Evolutionary conservation across 225 moss, liverwort and hornwort genomes (phyloP).

Genomic region (Physcomitrium patens): DNA sequence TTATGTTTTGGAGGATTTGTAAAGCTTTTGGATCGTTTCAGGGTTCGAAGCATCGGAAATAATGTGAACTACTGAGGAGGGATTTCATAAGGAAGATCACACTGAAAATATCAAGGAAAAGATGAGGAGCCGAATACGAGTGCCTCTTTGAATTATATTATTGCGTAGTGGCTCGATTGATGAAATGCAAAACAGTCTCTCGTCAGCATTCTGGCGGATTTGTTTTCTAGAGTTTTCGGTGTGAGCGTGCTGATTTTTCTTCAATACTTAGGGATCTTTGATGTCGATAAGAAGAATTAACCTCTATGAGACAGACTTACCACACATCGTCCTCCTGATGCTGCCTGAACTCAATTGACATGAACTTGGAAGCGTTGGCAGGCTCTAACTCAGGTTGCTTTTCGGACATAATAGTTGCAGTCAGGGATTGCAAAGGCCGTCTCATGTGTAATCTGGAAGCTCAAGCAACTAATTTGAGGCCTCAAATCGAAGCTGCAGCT

Average conservation of each 20-base stretch:
- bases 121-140: no score
- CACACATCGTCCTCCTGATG: conserved; percentile 10
- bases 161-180: no score
- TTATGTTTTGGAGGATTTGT: neutral
- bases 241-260: neutral
- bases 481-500: neutral
- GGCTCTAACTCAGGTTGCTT: neutral
- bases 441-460: neutral
- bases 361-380: neutral
- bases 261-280: neutral
- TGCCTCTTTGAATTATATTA: neutral
- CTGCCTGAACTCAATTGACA: conserved; percentile 1
- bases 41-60: neutral
- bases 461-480: neutral
- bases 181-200: neutral
- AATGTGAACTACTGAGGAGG: neutral
- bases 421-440: neutral
- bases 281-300: neutral
- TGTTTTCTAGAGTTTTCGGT: neutral
- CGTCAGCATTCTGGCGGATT: neutral
- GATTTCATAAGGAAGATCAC: neutral
- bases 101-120: neutral
- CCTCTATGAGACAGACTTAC: neutral
- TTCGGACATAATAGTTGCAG: conserved; percentile 8
- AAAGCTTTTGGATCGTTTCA: neutral